Evolutionary conservation across 2,329 filamentous ascomycete genomes (phyloP).

Genomic region (Ophiostoma populinum): DNA sequence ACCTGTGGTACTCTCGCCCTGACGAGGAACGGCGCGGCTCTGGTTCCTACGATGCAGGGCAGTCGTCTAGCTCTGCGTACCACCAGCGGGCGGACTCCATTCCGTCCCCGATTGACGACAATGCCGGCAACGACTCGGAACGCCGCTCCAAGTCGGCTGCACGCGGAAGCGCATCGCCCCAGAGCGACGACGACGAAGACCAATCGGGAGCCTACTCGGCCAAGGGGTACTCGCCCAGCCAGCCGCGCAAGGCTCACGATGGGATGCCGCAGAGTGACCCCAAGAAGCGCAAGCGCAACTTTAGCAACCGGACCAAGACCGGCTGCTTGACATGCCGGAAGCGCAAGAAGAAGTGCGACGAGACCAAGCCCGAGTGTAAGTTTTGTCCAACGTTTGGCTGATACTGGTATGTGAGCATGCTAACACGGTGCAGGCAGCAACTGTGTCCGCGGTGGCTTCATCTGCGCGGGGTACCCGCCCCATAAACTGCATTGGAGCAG

Average conservation of each 20-base stretch:
- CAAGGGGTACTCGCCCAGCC: slow-evolving; percentile 25
- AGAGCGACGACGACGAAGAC: slow-evolving; percentile 36
- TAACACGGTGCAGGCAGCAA: slow-evolving; percentile 48
- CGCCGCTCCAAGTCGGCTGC: slow-evolving; percentile 3
- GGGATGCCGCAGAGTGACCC: slow-evolving; percentile 36
- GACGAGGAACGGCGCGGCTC: slow-evolving; percentile 30
- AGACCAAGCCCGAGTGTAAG: slow-evolving; percentile 82
- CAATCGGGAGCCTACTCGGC: slow-evolving; percentile 19
- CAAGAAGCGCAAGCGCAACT: slow-evolving; percentile 61
- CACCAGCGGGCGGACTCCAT: slow-evolving; percentile 25
- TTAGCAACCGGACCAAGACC: slow-evolving; percentile 91
- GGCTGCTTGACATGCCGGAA: slow-evolving; percentile 83
- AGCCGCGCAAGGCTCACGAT: slow-evolving; percentile 29
- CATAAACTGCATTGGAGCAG: slow-evolving; percentile 66
- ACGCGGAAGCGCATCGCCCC: slow-evolving; percentile 23
- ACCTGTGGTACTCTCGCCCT: slow-evolving; percentile 30
- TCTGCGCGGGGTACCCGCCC: slow-evolving; percentile 80
- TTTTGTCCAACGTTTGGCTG: slow-evolving; percentile 10
- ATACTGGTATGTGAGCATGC: neutral
- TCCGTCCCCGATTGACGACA: slow-evolving; percentile 28
- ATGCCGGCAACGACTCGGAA: slow-evolving; percentile 24
- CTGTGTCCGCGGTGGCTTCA: slow-evolving; percentile 75
- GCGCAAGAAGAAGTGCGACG: slow-evolving; percentile 96
- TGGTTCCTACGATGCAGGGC: slow-evolving; percentile 29
- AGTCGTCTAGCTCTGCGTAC: slow-evolving; percentile 15